Percentiles rank a stretch among this genome's conserved stretches.
Conservation (phyloP, 768 basidiomycete genomes). For the Rhizopogon salebrosus region DNA sequence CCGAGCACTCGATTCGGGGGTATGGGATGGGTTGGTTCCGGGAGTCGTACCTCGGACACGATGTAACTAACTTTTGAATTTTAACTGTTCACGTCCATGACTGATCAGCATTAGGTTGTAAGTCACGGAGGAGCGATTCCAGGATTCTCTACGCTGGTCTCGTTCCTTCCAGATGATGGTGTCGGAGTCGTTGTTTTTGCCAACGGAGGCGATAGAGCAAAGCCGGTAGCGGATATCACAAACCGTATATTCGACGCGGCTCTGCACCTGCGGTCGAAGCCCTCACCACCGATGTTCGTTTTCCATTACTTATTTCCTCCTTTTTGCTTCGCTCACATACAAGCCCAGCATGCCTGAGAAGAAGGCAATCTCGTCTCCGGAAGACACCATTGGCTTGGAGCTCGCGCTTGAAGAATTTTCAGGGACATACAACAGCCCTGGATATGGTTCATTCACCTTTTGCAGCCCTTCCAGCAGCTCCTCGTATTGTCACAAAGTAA, state of each 20-base stretch:
- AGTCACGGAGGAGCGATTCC: conserved; percentile 30
- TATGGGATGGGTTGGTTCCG: conserved; percentile 43
- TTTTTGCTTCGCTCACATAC: background rate
- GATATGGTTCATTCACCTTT: conserved; percentile 34
- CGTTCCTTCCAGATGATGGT: conserved; percentile 30
- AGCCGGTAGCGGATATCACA: conserved; percentile 4
- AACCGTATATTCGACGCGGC: conserved; percentile 21
- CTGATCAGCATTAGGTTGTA: conserved; percentile 22
- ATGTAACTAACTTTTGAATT: conserved; percentile 22
- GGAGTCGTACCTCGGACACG: conserved; percentile 33
- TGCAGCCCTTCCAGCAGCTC: conserved; percentile 26
- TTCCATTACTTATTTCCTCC: background rate
- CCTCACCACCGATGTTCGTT: conserved; percentile 6
- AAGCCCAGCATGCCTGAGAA: background rate
- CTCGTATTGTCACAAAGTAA: conserved; percentile 17
- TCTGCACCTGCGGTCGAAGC: conserved; percentile 5
- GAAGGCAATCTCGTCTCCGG: background rate
- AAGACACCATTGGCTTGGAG: background rate
- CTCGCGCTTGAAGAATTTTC: conserved; percentile 22
- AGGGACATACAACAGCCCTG: conserved; percentile 32
- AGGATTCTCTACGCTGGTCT: conserved; percentile 26
- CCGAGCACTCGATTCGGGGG: conserved; percentile 24
- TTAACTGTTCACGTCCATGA: background rate
- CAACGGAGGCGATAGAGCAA: conserved; percentile 21
- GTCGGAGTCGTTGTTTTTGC: conserved; percentile 32